These are phyloP conservation scores for Suhomyces sp. DNA, from an alignment of 805 yeast species.

Conservation along the genomic window DNA sequence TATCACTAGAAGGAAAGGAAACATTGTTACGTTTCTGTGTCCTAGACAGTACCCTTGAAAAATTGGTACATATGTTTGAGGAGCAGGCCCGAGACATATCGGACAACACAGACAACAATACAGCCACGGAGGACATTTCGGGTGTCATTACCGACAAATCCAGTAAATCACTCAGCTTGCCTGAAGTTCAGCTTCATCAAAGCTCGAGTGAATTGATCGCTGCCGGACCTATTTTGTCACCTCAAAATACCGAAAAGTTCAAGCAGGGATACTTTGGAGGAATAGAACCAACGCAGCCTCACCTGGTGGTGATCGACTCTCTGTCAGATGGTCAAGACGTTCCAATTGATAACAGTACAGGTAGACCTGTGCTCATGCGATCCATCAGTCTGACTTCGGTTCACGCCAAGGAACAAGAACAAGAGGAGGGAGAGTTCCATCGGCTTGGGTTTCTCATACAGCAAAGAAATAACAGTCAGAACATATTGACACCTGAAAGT, in stretches of 20 bases:
- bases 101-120: not conserved
- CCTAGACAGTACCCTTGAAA: constrained; percentile 52
- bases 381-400: constrained; percentile 61
- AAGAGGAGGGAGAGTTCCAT: constrained; percentile 90
- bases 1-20: constrained; percentile 56
- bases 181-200: constrained; percentile 41
- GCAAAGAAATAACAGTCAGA: constrained; percentile 44
- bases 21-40: constrained; percentile 51
- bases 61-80: constrained; percentile 49
- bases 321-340: constrained; percentile 48
- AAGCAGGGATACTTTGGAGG: constrained; percentile 19
- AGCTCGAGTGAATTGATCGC: constrained; percentile 49
- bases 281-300: constrained; percentile 47
- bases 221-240: constrained; percentile 53
- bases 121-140: not conserved
- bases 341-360: constrained; percentile 67
- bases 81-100: constrained; percentile 27
- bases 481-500: not conserved
- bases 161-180: not conserved
- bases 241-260: constrained; percentile 28
- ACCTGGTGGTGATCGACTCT: constrained; percentile 68
- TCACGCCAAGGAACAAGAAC: constrained; percentile 74
- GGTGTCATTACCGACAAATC: not conserved
- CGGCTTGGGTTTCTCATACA: constrained; percentile 80
- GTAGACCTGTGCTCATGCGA: constrained; percentile 65